Conservation (phyloP, 75 land plant genomes). For the Pseudotsuga menziesii region DNA sequence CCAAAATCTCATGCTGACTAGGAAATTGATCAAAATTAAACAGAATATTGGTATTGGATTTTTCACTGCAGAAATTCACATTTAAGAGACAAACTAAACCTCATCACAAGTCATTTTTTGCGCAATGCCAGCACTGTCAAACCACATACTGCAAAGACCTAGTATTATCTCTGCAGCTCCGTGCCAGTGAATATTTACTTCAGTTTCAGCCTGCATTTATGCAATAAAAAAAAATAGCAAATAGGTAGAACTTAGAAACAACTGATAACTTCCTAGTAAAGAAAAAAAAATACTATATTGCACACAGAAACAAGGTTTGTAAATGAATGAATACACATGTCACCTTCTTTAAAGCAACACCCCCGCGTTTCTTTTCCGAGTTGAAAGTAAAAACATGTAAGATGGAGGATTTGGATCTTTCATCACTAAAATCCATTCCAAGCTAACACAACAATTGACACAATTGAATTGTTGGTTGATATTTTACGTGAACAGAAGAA, state of each 20-base stretch:
- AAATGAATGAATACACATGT: not conserved
- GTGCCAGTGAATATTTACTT: conserved; percentile 56
- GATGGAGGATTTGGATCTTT: conserved; percentile 34
- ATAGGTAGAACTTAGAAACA: conserved; percentile 13
- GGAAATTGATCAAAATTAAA: not conserved
- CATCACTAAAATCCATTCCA: conserved; percentile 77
- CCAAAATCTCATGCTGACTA: not conserved
- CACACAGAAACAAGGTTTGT: not conserved
- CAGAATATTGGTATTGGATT: not conserved
- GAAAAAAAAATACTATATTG: conserved; percentile 17
- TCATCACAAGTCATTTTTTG: conserved; percentile 34
- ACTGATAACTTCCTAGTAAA: conserved; percentile 53
- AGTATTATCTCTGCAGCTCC: conserved; percentile 62
- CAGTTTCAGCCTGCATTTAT: conserved; percentile 13
- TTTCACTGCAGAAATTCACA: not conserved
- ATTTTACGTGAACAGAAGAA: not conserved
- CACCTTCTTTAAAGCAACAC: conserved; percentile 64
- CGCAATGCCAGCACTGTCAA: conserved; percentile 50
- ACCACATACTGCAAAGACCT: conserved; percentile 33
- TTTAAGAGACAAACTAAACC: conserved; percentile 16
- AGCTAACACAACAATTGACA: conserved; percentile 28
- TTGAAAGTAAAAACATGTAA: conserved; percentile 86
- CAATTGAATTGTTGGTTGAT: not conserved
- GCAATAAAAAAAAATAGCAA: conserved; percentile 12
- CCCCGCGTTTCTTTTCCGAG: conserved; percentile 93